Evolutionary conservation across 1,284 basidiomycete genomes (phyloP), one percentile per base, ranked within the genome.

Genomic region (Naganishia sp.): DNA sequence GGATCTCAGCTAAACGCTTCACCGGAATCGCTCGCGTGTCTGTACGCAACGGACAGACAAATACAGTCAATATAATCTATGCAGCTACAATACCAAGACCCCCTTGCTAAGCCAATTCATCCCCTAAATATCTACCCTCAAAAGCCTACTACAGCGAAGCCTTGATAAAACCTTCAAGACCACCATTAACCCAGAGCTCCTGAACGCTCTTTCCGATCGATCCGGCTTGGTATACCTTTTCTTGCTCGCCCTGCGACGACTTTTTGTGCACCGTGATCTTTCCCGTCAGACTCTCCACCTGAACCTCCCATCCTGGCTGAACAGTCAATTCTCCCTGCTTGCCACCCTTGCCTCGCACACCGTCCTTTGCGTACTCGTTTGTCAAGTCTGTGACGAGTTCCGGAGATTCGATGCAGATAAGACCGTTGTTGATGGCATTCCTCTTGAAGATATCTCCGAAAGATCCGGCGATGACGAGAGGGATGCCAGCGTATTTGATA

Each of bases 381-480:
- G 95, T 96, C 66, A 99, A 83, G 72, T 96, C 92, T 32, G 84
- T 82, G 25, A 99, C 89, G 55, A 99, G 85, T 72, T 90, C 89
- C 0, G 94, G 93, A 66, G 87, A 91, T 80, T 98, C 95, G 58
- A 98, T 79, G 75, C 95, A 97, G 67, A 99, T 92, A 10, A 99
- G 84, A 5, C 94, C 95, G 77, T 99, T 99, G 82, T 99, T 99
- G 83, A 99, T 99, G 17, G 93, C 89, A 79, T 99, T 99, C 41
- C 95, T 88, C 83, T 99, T 98, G 85, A 97, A 99, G 72, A 99
- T 98, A 79, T 99, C 96, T 18, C 96, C 95, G 74, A 99, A 99
- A 35, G 92, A 94, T 51, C 94, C 96, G 32, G 93, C 93, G 67
- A 99, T 85, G 63, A 99, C 94, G 57, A 97, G 83, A 0, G 94